Percentiles rank a stretch among this genome's conserved stretches.
These are phyloP conservation scores for Xylariaceae sp. DNA, from an alignment of 2,329 filamentous ascomycete genomes.

Conservation along the genomic window DNA sequence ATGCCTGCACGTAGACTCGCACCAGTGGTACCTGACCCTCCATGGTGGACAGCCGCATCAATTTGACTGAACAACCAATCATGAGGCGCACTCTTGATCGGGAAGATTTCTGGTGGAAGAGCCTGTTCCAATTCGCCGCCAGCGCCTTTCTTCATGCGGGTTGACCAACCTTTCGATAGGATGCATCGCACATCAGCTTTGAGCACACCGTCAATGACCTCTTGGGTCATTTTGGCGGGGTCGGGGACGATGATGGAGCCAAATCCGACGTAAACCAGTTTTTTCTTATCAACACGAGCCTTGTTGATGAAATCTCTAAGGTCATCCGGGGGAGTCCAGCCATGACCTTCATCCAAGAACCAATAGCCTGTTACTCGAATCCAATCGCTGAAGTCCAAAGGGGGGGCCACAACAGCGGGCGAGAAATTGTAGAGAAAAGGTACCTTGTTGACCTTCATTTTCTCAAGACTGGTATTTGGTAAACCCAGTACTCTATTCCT, in stretches of 20 bases:
- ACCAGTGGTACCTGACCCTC: slow-evolving; percentile 90
- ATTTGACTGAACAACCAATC: slow-evolving; percentile 96
- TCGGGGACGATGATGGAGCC: slow-evolving; percentile 94
- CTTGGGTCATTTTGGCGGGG: slow-evolving; percentile 81
- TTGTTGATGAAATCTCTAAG: slow-evolving; percentile 79
- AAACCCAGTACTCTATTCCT: slow-evolving; percentile 76
- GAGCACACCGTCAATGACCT: slow-evolving; percentile 86
- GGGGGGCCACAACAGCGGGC: slow-evolving; percentile 87
- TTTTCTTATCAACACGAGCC: slow-evolving; percentile 78
- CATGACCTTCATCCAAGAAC: slow-evolving; percentile 78
- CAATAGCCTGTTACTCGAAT: slow-evolving; percentile 96
- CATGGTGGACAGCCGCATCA: slow-evolving; percentile 91
- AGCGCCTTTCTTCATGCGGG: slow-evolving; percentile 51
- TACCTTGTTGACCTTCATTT: slow-evolving; percentile 95
- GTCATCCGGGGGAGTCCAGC: slow-evolving; percentile 71
- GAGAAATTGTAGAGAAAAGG: slow-evolving; percentile 98
- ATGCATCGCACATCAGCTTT: slow-evolving; percentile 94
- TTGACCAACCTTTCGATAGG: slow-evolving; percentile 95
- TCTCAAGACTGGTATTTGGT: slow-evolving; percentile 78
- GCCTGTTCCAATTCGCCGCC: slow-evolving; percentile 59
- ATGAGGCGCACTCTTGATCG: slow-evolving; percentile 88
- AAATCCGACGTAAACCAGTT: slow-evolving; percentile 95
- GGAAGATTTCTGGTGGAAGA: slow-evolving; percentile 75
- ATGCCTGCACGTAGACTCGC: slow-evolving; percentile 87
- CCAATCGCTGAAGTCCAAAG: slow-evolving; percentile 96